Percentiles rank a stretch among this genome's conserved stretches.
Conservation (phyloP, 2,329 filamentous ascomycete genomes). For the Colletotrichum filicis region DNA sequence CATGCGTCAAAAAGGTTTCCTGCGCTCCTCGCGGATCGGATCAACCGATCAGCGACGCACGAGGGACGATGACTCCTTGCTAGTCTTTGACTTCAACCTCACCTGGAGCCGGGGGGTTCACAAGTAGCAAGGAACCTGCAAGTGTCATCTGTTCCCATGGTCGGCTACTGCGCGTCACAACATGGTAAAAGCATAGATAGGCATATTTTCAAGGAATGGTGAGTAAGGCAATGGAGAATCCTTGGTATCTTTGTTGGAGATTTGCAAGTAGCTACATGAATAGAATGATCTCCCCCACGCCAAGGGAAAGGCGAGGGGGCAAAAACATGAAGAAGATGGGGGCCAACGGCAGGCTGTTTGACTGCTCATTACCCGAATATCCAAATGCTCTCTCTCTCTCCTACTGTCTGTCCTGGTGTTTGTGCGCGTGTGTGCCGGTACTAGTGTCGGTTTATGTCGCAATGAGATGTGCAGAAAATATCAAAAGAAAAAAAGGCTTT, state of each 20-base stretch:
- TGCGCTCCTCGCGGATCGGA: background rate
- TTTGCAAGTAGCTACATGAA: conserved; percentile 22
- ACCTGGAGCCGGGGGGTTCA: background rate
- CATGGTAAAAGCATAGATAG: background rate
- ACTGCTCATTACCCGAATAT: background rate
- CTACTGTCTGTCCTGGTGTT: background rate
- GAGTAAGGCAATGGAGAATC: background rate
- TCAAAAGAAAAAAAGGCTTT: background rate
- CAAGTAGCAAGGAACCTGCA: background rate
- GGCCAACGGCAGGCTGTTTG: background rate
- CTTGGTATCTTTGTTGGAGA: conserved; percentile 11
- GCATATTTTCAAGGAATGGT: background rate
- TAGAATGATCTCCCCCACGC: background rate
- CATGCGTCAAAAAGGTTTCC: background rate
- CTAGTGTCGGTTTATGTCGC: background rate
- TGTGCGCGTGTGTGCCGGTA: background rate
- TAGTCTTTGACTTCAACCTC: background rate
- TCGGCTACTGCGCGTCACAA: background rate
- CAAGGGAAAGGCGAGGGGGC: background rate
- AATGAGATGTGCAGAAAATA: background rate
- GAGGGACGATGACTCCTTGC: background rate
- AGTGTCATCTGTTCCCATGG: background rate
- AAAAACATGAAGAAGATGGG: background rate
- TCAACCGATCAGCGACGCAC: conserved; percentile 3
- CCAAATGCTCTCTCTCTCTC: conserved; percentile 1